Conservation (phyloP, 495 filamentous ascomycete species). For the Daldinia bambusicola region DNA sequence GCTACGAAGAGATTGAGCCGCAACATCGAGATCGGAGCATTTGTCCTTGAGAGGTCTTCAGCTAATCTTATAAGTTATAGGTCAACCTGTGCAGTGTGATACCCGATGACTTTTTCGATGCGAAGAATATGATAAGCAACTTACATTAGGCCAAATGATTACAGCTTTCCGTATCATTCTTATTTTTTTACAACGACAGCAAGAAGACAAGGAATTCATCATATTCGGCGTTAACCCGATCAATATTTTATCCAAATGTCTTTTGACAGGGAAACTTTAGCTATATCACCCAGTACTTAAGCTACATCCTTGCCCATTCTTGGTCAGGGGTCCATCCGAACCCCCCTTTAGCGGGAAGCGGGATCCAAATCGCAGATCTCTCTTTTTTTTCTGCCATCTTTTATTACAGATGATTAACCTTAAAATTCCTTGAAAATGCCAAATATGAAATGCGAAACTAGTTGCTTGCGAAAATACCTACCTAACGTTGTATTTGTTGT, state of each 20-base stretch:
- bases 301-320: constrained; percentile 29
- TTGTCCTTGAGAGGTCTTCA: neutral
- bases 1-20: constrained; percentile 17
- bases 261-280: constrained; percentile 8
- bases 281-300: constrained; percentile 28
- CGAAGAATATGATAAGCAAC: neutral
- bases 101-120: neutral
- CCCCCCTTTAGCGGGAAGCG: constrained; percentile 30
- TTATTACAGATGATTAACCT: constrained; percentile 36
- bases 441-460: neutral
- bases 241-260: neutral
- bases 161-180: too few species aligned
- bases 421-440: constrained; percentile 3
- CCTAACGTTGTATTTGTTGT: neutral
- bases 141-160: neutral
- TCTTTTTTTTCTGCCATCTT: constrained; percentile 7
- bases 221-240: neutral
- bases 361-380: constrained; percentile 44
- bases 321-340: constrained; percentile 13
- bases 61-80: neutral
- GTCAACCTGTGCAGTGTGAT: neutral
- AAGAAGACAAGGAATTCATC: neutral
- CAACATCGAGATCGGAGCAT: constrained; percentile 21
- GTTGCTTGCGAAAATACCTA: neutral
- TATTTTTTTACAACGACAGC: too few species aligned